Evolutionary conservation across 257 asterid genomes (phyloP), one percentile per base, ranked within the genome.

Genomic region (Anisodus tanguticus): DNA sequence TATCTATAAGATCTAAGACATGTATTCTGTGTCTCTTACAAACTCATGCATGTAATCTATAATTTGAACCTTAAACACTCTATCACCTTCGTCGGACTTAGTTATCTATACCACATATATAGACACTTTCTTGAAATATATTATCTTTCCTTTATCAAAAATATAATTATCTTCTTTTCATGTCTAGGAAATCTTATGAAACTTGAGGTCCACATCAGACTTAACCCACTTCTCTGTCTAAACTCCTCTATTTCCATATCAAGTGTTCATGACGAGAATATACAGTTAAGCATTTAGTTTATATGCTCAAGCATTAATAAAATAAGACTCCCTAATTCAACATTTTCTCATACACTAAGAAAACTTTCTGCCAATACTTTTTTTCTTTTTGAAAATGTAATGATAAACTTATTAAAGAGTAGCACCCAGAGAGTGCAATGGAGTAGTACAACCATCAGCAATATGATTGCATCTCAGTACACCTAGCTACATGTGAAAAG

Each of bases 1-100:
- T 69, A 39, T 41, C n/a, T 41, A 69, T 41, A 39, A 8, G 53
- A 69, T 17, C 54, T 69, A 69, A 41, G 54, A 69, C 78, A 39
- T 69, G 78, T 37, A 67, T 41, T 13, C 49, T 13, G 22, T 7
- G 22, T 67, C 22, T 37, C 72, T 67, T 16, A 8, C 78, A 69
- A 71, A 71, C 58, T 9, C 58, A n/a, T n/a, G 55, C 79, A 70
- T 43, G 79, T 17, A 66, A 16, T 70, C 79, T 10, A 41, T 69
- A 68, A 15, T 37, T 68, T 68, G 51, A 37, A 68, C 47, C 11
- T 60, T 67, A 67, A 67, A 67, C 22, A 35, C 35, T 35, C 72
- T 35, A 66, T 35, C 10, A 63, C 19, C 47, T 66, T 66, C 43
- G 3, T 26, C 8, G 10, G 47, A 66, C 74, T 5, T 12, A 67